Evolutionary conservation across 2,329 filamentous ascomycete species (phyloP), one percentile per base, ranked within the genome.

Genomic region (Hymenoscyphus scutula): DNA sequence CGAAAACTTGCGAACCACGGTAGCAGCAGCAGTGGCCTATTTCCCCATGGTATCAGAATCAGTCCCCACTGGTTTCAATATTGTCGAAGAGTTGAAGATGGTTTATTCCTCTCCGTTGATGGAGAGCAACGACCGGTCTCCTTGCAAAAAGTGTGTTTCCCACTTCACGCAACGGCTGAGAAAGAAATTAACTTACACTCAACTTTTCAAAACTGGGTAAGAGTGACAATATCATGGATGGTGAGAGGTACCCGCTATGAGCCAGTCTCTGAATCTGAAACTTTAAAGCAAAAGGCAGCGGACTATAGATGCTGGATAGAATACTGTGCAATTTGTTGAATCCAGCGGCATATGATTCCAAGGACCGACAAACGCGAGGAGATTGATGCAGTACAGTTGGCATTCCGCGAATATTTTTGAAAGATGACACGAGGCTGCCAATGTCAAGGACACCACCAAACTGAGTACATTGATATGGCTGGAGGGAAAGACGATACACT

Each of bases 171-270:
- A 23, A 7, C 38, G 4, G 13, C 25, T 6, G 11, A 11, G 3
- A 25, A 8, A 51, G 11, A 23, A 48, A 51, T 15, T 37, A 25
- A 51, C 45, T 51, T 51, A 51, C 73, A 58, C 55, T 70, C 57
- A 74, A 51, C 55, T 70, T 74, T 0, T 78, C 65, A 0, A 65
- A 48, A 3, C 74, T 71, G 1, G 89, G 75, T 1, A 76, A 66
- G 5, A 91, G 70, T 1, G 71, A 64, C 0, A 77, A 55, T 0
- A 85, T 83, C 1, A 76, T 82, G 0, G 70, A 68, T 0, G 89
- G 88, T 13, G 84, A 77, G 1, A 92, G 77, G 60, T 82, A 85
- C 25, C 83, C 84, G 67, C 89, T 89, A 68, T 81, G 79, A 0
- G 86, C 55, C 11, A 62, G 55, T 25, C 38, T 54, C 13, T 62